Percentiles rank a stretch among this genome's conserved stretches.
These are phyloP conservation scores for Sporobolomyces roseus DNA, from an alignment of 768 basidiomycete genomes.

Conservation along the genomic window DNA sequence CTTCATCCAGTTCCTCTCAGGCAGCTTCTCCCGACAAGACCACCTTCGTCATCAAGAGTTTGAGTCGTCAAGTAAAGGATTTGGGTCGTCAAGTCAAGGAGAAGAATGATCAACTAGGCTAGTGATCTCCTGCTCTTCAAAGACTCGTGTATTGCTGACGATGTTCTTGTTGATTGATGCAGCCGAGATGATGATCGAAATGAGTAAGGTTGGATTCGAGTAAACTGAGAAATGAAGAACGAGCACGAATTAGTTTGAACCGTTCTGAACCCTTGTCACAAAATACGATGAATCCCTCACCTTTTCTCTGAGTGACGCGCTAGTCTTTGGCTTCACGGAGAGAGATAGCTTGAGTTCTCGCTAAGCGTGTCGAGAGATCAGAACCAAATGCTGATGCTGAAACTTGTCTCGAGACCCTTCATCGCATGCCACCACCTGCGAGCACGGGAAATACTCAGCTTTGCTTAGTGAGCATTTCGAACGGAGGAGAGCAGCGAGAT, in stretches of 20 bases:
- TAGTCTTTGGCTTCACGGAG: no score
- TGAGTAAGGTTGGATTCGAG: neutral
- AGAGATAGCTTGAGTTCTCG: no score
- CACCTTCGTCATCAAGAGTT: neutral
- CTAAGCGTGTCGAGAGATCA: no score
- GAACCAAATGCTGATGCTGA: constrained; percentile 45
- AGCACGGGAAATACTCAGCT: neutral
- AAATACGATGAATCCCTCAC: no score
- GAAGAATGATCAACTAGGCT: neutral
- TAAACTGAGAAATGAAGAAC: no score
- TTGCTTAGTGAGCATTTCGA: no score
- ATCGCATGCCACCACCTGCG: constrained; percentile 75
- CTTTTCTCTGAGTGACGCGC: no score
- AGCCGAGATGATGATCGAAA: neutral
- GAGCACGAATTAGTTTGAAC: no score
- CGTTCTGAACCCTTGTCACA: no score
- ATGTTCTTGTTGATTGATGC: neutral
- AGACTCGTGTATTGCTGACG: neutral
- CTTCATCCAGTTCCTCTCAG: no score
- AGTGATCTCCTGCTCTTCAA: neutral
- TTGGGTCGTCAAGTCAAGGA: neutral
- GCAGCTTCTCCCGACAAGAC: neutral
- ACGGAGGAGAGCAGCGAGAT: neutral
- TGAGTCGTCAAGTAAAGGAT: neutral
- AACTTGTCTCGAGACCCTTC: constrained; percentile 39